Conservation (phyloP, 208 protist genomes). For the Leishmania arabica region DNA sequence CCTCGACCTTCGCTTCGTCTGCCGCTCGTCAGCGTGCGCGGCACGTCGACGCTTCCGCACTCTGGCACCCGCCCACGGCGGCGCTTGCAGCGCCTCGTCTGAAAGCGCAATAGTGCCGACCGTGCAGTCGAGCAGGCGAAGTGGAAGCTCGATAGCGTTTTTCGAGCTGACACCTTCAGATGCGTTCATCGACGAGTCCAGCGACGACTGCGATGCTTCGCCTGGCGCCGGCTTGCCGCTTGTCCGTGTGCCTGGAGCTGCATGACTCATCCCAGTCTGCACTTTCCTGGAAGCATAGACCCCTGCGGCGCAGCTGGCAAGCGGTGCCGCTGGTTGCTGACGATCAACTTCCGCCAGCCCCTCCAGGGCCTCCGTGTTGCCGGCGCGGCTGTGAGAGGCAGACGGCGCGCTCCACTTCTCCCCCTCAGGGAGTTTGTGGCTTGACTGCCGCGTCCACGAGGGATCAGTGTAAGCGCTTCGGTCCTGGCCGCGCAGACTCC, state of each 20-base stretch:
- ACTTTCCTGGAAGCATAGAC: too few species aligned
- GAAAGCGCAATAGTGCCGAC: conserved; percentile 23
- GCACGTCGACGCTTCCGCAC: conserved; percentile 6
- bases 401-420: neutral
- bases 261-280: neutral
- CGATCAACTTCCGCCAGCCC: neutral
- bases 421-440: neutral
- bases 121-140: conserved; percentile 22
- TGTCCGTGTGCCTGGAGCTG: neutral
- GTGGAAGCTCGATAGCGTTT: neutral
- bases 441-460: conserved; percentile 14
- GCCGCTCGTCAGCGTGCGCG: neutral
- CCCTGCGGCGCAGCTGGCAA: neutral
- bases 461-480: conserved; percentile 42
- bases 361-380: neutral
- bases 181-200: neutral
- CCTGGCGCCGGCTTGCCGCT: neutral
- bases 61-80: neutral
- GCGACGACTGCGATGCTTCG: neutral
- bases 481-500: conserved; percentile 64
- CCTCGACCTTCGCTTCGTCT: neutral
- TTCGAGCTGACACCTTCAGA: neutral
- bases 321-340: neutral
- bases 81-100: conserved; percentile 1
- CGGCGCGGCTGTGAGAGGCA: neutral